Base-by-base conservation (phyloP, 352 stramenopile species). In the Globisporangium spiculum region DNA sequence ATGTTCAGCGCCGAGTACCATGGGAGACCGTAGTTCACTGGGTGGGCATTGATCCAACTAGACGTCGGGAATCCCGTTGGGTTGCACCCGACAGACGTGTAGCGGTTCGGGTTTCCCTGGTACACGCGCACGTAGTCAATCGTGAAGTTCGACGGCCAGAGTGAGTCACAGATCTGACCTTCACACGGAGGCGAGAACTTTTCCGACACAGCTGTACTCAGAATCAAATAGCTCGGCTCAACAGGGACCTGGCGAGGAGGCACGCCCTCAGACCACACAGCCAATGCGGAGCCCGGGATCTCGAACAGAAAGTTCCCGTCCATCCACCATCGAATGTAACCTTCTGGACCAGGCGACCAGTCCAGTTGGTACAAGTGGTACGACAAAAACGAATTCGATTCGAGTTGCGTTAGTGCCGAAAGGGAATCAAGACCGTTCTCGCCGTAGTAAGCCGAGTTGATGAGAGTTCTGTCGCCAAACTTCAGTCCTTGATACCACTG, bases 141-240 rank as follows among this genome's bases (percentile, higher is more conserved):
- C 56, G 92, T 97, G 72, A 98, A 97, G 74, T 95, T 94, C 16
- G 87, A 92, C 4, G 89, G 89, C 89, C 89, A 96, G 22, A 95
- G 44, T 52, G 95, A 98, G 74, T 98, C 83, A 71, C 96, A 98
- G 71, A 97, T 98, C 69, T 98, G 76, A 27, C 88, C 86, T 5
- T 86, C 73, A 65, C 96, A 99, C 52, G 89, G 91, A 20, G 94
- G 90, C 26, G 96, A 96, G 72, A 96, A 96, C 57, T 98, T 99
- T 34, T 97, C 97, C 2, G 96, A 99, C 44, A 99, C 92, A 9
- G 97, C 97, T 2, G 94, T 98, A 84, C 98, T 99, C 54, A 99
- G 81, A 85, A 99, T 99, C 55, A 99, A 71, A 71, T 99, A 99
- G 36, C 90, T 98, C 2, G 97, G 97, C 77, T 99, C 97, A 56